Conservation (phyloP, 2,329 filamentous ascomycete genomes). For the Septoria linicola region DNA sequence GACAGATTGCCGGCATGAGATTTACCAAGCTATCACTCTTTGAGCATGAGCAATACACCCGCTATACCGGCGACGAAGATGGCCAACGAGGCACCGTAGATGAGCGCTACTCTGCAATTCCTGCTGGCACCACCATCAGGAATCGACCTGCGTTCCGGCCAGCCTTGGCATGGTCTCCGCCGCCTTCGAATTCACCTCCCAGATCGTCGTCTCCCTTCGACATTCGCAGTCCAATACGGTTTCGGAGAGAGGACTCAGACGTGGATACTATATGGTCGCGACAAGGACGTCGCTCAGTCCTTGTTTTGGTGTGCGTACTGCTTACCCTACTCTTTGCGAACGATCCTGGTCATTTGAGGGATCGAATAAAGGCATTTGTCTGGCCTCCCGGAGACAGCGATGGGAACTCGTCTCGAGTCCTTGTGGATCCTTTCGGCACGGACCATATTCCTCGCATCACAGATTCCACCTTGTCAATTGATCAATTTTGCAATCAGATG, state of each 20-base stretch:
- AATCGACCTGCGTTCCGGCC: too few relatives aligned
- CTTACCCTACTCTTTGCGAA: too few relatives aligned
- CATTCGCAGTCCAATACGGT: too few relatives aligned
- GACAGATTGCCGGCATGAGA: not conserved
- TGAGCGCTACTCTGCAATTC: not conserved
- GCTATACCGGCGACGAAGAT: conserved; percentile 1
- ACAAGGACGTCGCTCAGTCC: too few relatives aligned
- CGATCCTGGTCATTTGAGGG: too few relatives aligned
- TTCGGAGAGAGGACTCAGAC: too few relatives aligned
- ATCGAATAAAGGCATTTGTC: too few relatives aligned
- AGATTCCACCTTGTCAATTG: not conserved
- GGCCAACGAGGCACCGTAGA: not conserved
- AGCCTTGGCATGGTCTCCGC: too few relatives aligned
- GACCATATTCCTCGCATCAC: not conserved
- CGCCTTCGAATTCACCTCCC: too few relatives aligned
- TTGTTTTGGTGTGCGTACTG: too few relatives aligned
- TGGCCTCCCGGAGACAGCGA: not conserved
- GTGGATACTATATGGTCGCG: too few relatives aligned
- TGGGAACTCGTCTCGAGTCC: not conserved
- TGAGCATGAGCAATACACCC: not conserved
- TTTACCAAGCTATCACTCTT: not conserved
- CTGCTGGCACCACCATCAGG: not conserved
- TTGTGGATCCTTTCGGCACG: conserved; percentile 2
- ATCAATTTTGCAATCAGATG: not conserved
- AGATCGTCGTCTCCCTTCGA: too few relatives aligned